These are phyloP conservation scores for Dactylellina drechsleri DNA, from an alignment of 2,329 filamentous ascomycete species.

Conservation along the genomic window DNA sequence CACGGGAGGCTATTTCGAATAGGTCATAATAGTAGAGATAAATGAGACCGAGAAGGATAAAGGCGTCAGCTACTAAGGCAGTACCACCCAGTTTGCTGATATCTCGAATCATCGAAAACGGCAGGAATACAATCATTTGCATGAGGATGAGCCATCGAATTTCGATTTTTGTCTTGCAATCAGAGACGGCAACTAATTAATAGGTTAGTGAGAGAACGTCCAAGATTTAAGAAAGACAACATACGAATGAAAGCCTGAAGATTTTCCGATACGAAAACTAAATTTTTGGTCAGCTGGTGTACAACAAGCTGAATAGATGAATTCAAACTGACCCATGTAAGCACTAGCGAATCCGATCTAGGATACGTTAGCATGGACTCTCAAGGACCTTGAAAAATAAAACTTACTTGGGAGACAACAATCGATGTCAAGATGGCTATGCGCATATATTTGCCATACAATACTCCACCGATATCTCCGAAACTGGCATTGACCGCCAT, in stretches of 20 bases:
- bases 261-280: slow-evolving; percentile 93
- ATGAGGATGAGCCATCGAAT: slow-evolving; percentile 91
- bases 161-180: slow-evolving; percentile 85
- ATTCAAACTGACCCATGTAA: slow-evolving; percentile 61
- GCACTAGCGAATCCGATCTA: slow-evolving; percentile 58
- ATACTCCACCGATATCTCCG: slow-evolving; percentile 87
- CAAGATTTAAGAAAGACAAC: background rate
- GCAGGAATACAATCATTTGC: slow-evolving; percentile 94
- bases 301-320: background rate
- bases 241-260: slow-evolving; percentile 84
- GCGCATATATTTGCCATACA: slow-evolving; percentile 92
- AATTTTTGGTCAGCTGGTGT: background rate
- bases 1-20: slow-evolving; percentile 77
- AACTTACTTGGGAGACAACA: slow-evolving; percentile 93
- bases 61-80: slow-evolving; percentile 89
- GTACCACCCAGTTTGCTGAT: slow-evolving; percentile 98
- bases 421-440: slow-evolving; percentile 88
- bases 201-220: slow-evolving; percentile 13
- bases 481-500: slow-evolving; percentile 91
- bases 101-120: slow-evolving; percentile 90
- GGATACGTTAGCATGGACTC: slow-evolving; percentile 1
- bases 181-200: slow-evolving; percentile 76
- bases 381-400: slow-evolving; percentile 63
- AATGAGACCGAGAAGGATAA: slow-evolving; percentile 89
- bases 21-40: slow-evolving; percentile 98